Evolutionary conservation across 2,329 filamentous ascomycete genomes (phyloP), one percentile per base, ranked within the genome.

Genomic region (Geosmithia putterillii): DNA sequence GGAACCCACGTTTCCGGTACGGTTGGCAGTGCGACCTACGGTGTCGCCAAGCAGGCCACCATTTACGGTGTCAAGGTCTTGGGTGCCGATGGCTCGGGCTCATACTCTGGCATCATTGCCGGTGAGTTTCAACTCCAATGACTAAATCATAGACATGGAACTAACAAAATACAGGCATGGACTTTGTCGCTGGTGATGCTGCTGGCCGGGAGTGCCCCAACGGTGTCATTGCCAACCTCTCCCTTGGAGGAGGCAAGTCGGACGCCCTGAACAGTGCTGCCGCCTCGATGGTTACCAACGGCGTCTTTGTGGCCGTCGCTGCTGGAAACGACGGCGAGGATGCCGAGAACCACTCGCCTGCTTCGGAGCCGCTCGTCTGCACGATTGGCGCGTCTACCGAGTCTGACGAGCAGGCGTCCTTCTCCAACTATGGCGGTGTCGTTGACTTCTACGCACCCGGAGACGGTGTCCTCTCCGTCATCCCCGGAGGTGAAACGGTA

Each of bases 21-120:
- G 39, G 75, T 69, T 1, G 51, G 53, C 7, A 51, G 51, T 14
- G 52, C 45, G 28, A 49, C 22, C 3, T 76, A 71, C 45, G 74
- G 74, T 49, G 71, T 77, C 3, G 70, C 73, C 52, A 77, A 77
- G 62, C 68, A 68, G 42, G 67, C 65, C 43, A 59, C 60, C 41
- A 55, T 76, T 35, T 55, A 73, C 36, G 70, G 63, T 37, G 71
- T 76, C 54, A 76, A 76, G 62, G 71, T 75, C 5, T 59, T 74
- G 12, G 66, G 64, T 44, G 64, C 43, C 20, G n/a, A 48, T 3
- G 51, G 51, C 43, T 42, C 42, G 21, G 51, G 51, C 8, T 42
- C n/a, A 14, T 23, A 23, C 38, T 40, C 38, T 7, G 38, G 38
- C 4, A 40, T 40, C 20, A 28, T 40, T 21, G 56, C 64, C 38